Evolutionary conservation across 495 filamentous ascomycete genomes (phyloP).

Genomic region (Penicillium pulvis): DNA sequence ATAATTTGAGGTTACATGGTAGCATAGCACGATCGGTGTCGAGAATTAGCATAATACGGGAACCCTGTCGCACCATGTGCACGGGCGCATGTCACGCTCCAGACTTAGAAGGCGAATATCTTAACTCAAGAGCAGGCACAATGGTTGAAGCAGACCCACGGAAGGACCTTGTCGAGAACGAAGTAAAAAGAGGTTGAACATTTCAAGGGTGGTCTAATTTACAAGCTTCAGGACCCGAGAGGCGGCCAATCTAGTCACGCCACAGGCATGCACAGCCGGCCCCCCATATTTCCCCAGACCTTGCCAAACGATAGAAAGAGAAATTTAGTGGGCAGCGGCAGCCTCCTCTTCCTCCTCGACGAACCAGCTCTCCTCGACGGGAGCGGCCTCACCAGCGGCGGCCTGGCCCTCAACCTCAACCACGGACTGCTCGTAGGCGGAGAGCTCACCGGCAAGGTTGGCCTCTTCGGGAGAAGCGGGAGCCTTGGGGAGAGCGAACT

Average conservation of each 20-base stretch:
- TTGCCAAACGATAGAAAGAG: slow-evolving; percentile 32
- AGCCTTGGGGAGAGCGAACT: slow-evolving; percentile 75
- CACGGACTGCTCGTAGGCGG: slow-evolving; percentile 87
- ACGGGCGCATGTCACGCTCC: not conserved
- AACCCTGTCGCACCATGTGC: not conserved
- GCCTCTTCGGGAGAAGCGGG: slow-evolving; percentile 88
- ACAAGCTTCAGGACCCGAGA: slow-evolving; percentile 44
- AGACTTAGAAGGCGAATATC: not conserved
- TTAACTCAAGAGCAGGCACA: not conserved
- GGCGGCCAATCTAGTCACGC: slow-evolving; percentile 30
- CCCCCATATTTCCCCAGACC: slow-evolving; percentile 37
- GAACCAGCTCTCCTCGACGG: slow-evolving; percentile 71
- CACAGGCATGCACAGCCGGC: slow-evolving; percentile 27
- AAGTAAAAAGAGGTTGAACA: slow-evolving; percentile 35
- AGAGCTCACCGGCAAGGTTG: slow-evolving; percentile 85
- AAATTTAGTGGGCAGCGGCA: slow-evolving; percentile 49
- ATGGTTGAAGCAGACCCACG: not conserved
- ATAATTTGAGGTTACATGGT: not conserved
- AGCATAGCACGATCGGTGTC: not conserved
- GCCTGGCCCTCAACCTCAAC: slow-evolving; percentile 93
- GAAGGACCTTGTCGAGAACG: slow-evolving; percentile 12
- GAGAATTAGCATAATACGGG: not conserved
- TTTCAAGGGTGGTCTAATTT: slow-evolving; percentile 50
- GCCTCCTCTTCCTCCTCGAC: slow-evolving; percentile 63
- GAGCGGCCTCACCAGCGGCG: slow-evolving; percentile 54